Conservation (phyloP, 768 basidiomycete genomes). For the Daedaleopsis sinensis region DNA sequence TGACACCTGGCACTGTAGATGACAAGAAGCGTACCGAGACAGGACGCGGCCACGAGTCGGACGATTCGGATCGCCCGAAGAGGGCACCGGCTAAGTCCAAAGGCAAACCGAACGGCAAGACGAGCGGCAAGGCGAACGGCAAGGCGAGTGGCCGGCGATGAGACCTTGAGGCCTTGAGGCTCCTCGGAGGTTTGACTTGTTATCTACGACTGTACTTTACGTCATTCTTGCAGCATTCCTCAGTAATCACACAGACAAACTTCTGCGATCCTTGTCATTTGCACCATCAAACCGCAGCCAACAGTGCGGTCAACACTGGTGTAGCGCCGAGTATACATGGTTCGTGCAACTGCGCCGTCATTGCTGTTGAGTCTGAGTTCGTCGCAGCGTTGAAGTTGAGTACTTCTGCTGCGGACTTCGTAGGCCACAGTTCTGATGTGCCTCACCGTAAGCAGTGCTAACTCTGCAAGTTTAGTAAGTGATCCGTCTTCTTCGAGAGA, state of each 20-base stretch:
- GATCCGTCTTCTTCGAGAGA: background rate
- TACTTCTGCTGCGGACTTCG: background rate
- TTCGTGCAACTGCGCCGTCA: background rate
- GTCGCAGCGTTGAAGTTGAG: background rate
- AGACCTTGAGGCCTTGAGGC: background rate
- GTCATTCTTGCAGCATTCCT: background rate
- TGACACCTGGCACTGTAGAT: slow-evolving; percentile 30
- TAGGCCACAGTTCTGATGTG: background rate
- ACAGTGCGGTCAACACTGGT: background rate
- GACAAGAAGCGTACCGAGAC: slow-evolving; percentile 48
- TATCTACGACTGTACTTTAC: background rate
- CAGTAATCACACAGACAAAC: background rate
- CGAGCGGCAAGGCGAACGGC: slow-evolving; percentile 30
- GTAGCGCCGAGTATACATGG: background rate
- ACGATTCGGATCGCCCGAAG: slow-evolving; percentile 45
- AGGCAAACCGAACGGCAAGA: slow-evolving; percentile 30
- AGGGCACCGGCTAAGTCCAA: slow-evolving; percentile 37
- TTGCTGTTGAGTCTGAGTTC: background rate
- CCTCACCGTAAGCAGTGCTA: too few species aligned
- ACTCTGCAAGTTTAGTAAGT: background rate
- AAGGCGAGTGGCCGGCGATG: slow-evolving; percentile 32
- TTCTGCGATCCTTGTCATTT: background rate
- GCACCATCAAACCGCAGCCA: background rate
- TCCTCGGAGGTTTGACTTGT: background rate
- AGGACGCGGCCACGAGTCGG: slow-evolving; percentile 39